phyloP scores from a whole-genome alignment of 192 early-diverging fungal species.

The Coemansia sp. region DNA sequence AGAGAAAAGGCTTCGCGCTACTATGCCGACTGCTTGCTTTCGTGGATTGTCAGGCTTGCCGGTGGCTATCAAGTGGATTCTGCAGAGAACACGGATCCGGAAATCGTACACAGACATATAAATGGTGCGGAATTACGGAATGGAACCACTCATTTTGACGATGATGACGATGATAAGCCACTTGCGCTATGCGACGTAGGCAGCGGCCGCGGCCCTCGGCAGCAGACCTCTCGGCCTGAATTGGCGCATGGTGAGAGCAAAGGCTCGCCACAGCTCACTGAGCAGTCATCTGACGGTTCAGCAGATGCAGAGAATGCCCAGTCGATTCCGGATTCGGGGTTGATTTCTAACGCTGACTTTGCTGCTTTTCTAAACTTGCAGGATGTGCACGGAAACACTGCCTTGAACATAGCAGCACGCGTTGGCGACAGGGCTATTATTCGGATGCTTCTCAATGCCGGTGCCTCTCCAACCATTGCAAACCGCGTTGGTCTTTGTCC shows the following conservation, averaged over 20 bases:
- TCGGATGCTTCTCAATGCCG: constrained; percentile 70
- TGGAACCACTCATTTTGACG: not conserved
- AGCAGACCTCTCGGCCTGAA: not conserved
- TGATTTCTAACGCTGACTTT: constrained; percentile 62
- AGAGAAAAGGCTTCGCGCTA: constrained; percentile 76
- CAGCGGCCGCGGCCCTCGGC: constrained; percentile 31
- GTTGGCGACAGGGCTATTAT: constrained; percentile 70
- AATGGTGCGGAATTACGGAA: not conserved
- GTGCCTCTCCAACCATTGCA: constrained; percentile 70
- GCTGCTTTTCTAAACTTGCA: constrained; percentile 77
- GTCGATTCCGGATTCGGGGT: not conserved
- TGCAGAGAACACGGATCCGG: constrained; percentile 7
- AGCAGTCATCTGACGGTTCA: not conserved
- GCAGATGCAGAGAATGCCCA: constrained; percentile 1
- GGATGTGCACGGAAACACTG: constrained; percentile 86
- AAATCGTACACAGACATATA: not conserved
- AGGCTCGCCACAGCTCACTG: not conserved
- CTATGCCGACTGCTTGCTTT: constrained; percentile 87
- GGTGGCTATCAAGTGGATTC: constrained; percentile 52
- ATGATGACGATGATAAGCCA: constrained; percentile 11
- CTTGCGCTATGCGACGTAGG: not conserved
- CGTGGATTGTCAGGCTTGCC: constrained; percentile 59
- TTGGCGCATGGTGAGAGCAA: constrained; percentile 3
- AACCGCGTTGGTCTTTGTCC: constrained; percentile 81
- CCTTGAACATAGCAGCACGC: constrained; percentile 85